Evolutionary conservation across 1,284 basidiomycete species (phyloP).

Genomic region (Boletus sp.): DNA sequence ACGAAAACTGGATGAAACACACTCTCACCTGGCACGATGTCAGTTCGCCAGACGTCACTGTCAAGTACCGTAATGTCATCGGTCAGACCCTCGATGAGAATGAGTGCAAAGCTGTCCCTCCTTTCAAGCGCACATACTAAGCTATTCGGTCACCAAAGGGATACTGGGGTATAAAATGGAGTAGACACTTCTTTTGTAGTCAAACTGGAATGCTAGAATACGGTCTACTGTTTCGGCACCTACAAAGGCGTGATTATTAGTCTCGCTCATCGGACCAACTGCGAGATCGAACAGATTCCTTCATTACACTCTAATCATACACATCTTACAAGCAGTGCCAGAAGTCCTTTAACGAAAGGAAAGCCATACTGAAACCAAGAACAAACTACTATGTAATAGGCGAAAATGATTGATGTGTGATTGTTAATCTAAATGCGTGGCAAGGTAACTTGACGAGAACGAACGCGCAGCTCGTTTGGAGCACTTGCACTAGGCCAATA

Average conservation of each 20-base stretch:
- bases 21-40: constrained; percentile 82
- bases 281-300: too few relatives aligned
- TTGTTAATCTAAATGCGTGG: neutral
- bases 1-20: constrained; percentile 93
- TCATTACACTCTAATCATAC: neutral
- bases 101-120: constrained; percentile 89
- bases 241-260: neutral
- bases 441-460: neutral
- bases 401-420: neutral
- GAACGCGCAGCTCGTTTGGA: neutral
- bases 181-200: constrained; percentile 11
- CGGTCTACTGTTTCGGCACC: constrained; percentile 3
- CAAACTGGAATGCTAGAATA: constrained; percentile 12
- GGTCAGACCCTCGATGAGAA: constrained; percentile 86
- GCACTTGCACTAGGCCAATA: neutral
- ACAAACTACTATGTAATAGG: neutral
- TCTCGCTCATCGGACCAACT: too few relatives aligned
- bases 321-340: neutral
- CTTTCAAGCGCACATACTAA: constrained; percentile 85
- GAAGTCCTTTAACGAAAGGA: constrained; percentile 2
- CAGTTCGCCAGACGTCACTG: constrained; percentile 76
- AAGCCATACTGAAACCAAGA: neutral
- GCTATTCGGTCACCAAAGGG: neutral
- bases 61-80: constrained; percentile 89
- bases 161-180: constrained; percentile 2